phyloP scores from a whole-genome alignment of 257 asterid genomes.

The Solanum chaucha region DNA sequence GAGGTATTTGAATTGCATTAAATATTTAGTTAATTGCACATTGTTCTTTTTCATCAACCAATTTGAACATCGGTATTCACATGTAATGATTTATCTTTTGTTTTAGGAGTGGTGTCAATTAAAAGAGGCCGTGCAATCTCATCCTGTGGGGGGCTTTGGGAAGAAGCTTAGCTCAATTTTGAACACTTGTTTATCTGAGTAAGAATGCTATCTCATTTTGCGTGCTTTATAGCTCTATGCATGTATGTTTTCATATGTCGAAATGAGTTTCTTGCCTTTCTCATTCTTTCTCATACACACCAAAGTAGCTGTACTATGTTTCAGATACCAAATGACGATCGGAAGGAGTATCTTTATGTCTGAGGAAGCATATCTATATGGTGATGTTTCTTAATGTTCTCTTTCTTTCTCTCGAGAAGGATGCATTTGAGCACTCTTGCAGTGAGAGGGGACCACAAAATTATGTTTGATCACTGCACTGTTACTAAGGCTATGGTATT shows the following conservation, averaged over 20 bases:
- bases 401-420: neutral
- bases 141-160: slow-evolving; percentile 48
- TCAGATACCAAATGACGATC: neutral
- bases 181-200: slow-evolving; percentile 38
- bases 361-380: neutral
- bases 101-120: slow-evolving; percentile 51
- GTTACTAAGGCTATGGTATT: neutral
- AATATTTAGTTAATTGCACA: neutral
- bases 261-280: neutral
- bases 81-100: neutral
- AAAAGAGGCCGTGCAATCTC: slow-evolving; percentile 42
- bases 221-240: neutral
- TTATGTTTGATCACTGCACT: neutral
- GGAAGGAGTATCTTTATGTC: neutral
- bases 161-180: slow-evolving; percentile 43
- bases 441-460: neutral
- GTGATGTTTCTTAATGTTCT: neutral
- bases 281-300: neutral
- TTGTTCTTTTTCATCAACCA: neutral
- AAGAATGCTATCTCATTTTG: slow-evolving; percentile 5
- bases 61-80: neutral
- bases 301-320: neutral
- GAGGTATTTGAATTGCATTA: slow-evolving; percentile 28
- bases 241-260: neutral
- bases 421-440: neutral